Evolutionary conservation across 805 yeast species (phyloP).

Genomic region (Lachancea kluyveri): DNA sequence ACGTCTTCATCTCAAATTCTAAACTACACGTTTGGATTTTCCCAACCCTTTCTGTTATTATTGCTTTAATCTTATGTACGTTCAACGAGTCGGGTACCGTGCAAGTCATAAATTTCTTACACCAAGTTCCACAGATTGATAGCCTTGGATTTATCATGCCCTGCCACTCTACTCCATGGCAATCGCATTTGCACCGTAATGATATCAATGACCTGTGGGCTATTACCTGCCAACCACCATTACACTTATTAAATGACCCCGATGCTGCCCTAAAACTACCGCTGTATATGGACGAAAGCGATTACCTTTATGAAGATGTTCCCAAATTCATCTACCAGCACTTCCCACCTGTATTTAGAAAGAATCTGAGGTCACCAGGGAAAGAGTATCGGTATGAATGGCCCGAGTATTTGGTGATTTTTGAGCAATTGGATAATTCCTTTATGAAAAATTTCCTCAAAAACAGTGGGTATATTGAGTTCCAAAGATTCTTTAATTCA

Average conservation of each 20-base stretch:
- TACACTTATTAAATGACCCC: conserved; percentile 30
- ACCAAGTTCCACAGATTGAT: conserved; percentile 34
- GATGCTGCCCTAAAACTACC: conserved; percentile 30
- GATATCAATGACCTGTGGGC: conserved; percentile 57
- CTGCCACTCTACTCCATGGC: conserved; percentile 97
- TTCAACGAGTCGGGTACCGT: conserved; percentile 85
- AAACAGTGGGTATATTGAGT: conserved; percentile 38
- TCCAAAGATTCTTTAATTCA: conserved; percentile 65
- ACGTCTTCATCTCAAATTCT: neutral
- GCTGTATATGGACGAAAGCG: conserved; percentile 79
- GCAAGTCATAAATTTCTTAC: conserved; percentile 51
- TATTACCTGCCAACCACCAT: conserved; percentile 89
- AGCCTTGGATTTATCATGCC: conserved; percentile 85
- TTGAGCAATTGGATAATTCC: conserved; percentile 51
- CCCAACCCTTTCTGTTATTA: conserved; percentile 16
- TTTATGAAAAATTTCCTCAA: conserved; percentile 36
- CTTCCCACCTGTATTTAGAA: conserved; percentile 38
- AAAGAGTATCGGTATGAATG: conserved; percentile 38
- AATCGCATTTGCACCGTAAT: conserved; percentile 65
- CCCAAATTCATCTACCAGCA: conserved; percentile 44
- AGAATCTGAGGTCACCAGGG: conserved; percentile 19
- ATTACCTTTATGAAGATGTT: conserved; percentile 69
- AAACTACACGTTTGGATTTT: conserved; percentile 11
- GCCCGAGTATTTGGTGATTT: conserved; percentile 73
- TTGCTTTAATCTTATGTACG: conserved; percentile 44